Evolutionary conservation across 768 basidiomycete genomes (phyloP), one percentile per base, ranked within the genome.

Genomic region (Xerocomus potaroensis): DNA sequence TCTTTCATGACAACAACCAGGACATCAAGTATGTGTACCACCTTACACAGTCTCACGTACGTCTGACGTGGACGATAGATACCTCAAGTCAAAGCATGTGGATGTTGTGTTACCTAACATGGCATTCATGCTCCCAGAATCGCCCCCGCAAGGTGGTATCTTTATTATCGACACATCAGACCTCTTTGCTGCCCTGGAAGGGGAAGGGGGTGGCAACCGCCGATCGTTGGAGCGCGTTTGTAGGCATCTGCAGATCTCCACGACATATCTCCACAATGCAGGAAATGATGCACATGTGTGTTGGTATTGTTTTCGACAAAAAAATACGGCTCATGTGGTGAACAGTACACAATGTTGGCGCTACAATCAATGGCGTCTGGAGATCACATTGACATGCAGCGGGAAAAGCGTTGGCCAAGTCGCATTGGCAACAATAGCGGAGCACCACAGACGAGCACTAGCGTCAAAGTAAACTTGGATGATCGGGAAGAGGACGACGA

Each of bases 231-330:
- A 77, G 50, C 76, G 79, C 31, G 73, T 81, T 24, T 87, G 84
- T 63, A 68, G 70, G 37, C 77, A 82, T 42, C 72, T 93, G 18
- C 76, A 80, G 41, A 72, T 91, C 41, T 52, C 67, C 0, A 76
- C 78, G 1, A 53, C 72, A 27, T 70, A 73, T 54, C 66, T 86
- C 47, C 91, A 91, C 72, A 94, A 93, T 58, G 89, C 87, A 1
- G 90, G 89, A 0, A 92, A 91, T 58, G 88, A 92, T 62, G 89
- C 90, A 1, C 75, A 84, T 61, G 90, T 91, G 55, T 33, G 81
- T 63, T 32, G 18, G 24, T 5, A 18, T 35, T 29, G 9, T 35
- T 41, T 7, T 27, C 8, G 15, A 23, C 7, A 11, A 12, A 24
- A 21, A 15, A n/a, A 8, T 16, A 18, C 23, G 2, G 10, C 23